These are phyloP conservation scores for Spinacia oleracea DNA, from an alignment of 179 eudicot species.

Conservation along the genomic window DNA sequence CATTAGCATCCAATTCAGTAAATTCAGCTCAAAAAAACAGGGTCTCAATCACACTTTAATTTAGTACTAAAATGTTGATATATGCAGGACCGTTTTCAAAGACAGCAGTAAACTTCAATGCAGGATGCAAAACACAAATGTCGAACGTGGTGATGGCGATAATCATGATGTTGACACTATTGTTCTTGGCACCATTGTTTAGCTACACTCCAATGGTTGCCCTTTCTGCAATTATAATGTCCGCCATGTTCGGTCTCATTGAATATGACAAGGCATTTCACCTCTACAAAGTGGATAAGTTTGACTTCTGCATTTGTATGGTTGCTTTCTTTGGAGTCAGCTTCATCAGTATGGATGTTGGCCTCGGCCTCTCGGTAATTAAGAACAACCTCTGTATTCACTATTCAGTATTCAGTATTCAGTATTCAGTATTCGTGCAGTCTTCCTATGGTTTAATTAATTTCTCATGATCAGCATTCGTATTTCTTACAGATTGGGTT, in stretches of 20 bases:
- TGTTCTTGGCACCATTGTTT: slow-evolving; percentile 81
- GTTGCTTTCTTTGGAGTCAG: slow-evolving; percentile 76
- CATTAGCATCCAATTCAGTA: no score
- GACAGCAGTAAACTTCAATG: slow-evolving; percentile 80
- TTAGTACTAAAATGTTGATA: not conserved
- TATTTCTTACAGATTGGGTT: slow-evolving; percentile 49
- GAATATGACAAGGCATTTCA: slow-evolving; percentile 60
- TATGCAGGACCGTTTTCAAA: slow-evolving; percentile 86
- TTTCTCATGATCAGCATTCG: no score
- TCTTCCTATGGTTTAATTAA: not conserved
- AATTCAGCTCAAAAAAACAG: no score
- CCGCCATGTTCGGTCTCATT: slow-evolving; percentile 86
- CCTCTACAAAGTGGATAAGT: slow-evolving; percentile 77
- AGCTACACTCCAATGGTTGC: slow-evolving; percentile 87
- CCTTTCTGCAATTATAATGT: slow-evolving; percentile 85
- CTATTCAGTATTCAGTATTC: no score
- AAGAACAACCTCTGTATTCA: slow-evolving; percentile 15
- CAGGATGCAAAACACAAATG: slow-evolving; percentile 81
- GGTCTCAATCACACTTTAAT: no score
- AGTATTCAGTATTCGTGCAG: no score
- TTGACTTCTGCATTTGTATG: slow-evolving; percentile 80
- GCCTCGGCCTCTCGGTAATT: slow-evolving; percentile 85
- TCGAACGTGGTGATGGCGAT: slow-evolving; percentile 70
- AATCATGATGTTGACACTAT: slow-evolving; percentile 63
- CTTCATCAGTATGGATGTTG: slow-evolving; percentile 86